phyloP scores from a whole-genome alignment of 331 rosid genomes.

The Spiraea crenata region DNA sequence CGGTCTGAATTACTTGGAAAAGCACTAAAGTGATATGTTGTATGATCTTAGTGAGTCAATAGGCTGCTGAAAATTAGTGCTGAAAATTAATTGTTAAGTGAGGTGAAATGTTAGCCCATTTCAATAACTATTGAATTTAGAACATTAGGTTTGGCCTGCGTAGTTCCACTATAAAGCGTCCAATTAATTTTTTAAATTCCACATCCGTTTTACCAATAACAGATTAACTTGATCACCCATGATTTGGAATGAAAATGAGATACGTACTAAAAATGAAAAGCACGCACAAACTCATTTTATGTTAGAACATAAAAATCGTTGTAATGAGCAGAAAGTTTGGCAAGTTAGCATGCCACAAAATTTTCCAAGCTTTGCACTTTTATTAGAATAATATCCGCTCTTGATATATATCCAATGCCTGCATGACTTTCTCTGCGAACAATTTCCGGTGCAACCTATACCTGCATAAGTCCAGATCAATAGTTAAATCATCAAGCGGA shows the following conservation, averaged over 20 bases:
- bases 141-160: too few relatives aligned
- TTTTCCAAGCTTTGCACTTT: not conserved
- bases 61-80: too few relatives aligned
- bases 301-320: not conserved
- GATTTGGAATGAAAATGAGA: not conserved
- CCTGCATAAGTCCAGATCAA: constrained; percentile 52
- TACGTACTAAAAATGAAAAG: not conserved
- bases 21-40: too few relatives aligned
- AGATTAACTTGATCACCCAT: not conserved
- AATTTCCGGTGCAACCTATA: constrained; percentile 81
- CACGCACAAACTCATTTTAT: not conserved
- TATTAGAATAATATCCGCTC: constrained; percentile 65
- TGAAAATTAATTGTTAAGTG: too few relatives aligned
- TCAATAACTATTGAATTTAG: too few relatives aligned
- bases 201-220: not conserved
- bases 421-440: constrained; percentile 60
- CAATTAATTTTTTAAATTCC: not conserved
- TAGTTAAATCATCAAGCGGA: not conserved
- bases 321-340: not conserved
- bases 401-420: constrained; percentile 72
- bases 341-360: constrained; percentile 1
- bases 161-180: too few relatives aligned
- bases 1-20: too few relatives aligned
- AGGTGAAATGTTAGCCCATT: too few relatives aligned
- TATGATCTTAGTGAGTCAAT: too few relatives aligned